Percentiles rank a stretch among this genome's conserved stretches.
Conservation (phyloP, 169 alveolate species). For the Eimeria nieschulzi region DNA sequence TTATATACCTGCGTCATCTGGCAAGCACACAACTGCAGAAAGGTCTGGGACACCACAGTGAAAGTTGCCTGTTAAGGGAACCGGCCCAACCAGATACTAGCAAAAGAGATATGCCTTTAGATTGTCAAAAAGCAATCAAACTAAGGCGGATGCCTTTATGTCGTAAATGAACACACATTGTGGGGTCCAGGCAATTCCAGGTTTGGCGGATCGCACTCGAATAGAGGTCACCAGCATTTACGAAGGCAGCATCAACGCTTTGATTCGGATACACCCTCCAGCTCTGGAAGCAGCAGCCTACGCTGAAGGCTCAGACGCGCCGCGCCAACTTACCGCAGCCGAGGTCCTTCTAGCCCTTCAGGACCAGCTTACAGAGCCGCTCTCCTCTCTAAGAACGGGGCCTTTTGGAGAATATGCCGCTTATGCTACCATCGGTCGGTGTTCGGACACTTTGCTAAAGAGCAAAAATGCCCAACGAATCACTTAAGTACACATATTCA, state of each 20-base stretch:
- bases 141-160: background rate
- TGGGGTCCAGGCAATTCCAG: slow-evolving; percentile 51
- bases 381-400: slow-evolving; percentile 67
- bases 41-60: too few relatives aligned
- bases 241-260: slow-evolving; percentile 51
- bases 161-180: background rate
- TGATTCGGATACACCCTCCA: slow-evolving; percentile 13
- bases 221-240: slow-evolving; percentile 18
- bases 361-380: slow-evolving; percentile 68
- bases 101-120: background rate
- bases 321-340: slow-evolving; percentile 65
- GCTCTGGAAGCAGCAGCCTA: slow-evolving; percentile 1
- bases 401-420: slow-evolving; percentile 72
- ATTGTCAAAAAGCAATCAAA: background rate
- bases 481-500: too few relatives aligned
- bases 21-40: too few relatives aligned
- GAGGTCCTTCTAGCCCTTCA: slow-evolving; percentile 73
- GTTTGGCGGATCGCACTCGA: slow-evolving; percentile 29
- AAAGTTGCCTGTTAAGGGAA: too few relatives aligned
- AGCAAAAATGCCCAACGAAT: too few relatives aligned
- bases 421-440: slow-evolving; percentile 58
- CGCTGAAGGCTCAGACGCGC: slow-evolving; percentile 12
- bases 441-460: background rate
- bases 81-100: background rate
- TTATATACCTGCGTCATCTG: too few relatives aligned